These are phyloP conservation scores for Cyberlindnera bimundalis DNA, from an alignment of 805 yeast species.

Conservation along the genomic window DNA sequence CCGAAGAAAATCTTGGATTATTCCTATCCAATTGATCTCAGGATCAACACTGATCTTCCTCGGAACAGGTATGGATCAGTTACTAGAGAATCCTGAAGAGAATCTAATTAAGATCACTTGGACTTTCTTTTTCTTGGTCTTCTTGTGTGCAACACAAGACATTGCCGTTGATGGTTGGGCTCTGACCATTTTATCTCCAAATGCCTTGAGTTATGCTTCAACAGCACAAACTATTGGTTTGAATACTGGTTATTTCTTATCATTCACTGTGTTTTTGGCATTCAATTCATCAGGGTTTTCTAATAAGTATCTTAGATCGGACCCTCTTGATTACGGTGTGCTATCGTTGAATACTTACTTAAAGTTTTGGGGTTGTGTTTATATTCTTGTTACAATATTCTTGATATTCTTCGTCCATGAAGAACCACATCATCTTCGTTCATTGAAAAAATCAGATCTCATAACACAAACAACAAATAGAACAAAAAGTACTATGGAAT, in stretches of 20 bases:
- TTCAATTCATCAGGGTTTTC: slow-evolving; percentile 91
- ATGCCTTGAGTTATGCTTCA: slow-evolving; percentile 84
- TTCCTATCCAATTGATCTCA: slow-evolving; percentile 85
- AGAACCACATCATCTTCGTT: slow-evolving; percentile 52
- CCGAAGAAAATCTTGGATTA: slow-evolving; percentile 88
- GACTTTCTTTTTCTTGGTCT: slow-evolving; percentile 72
- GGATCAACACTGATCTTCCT: slow-evolving; percentile 62
- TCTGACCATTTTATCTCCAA: slow-evolving; percentile 73
- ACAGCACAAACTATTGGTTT: slow-evolving; percentile 97
- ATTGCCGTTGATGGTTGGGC: slow-evolving; percentile 99
- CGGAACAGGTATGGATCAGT: slow-evolving; percentile 53
- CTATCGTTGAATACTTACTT: slow-evolving; percentile 74
- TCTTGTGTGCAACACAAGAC: slow-evolving; percentile 95
- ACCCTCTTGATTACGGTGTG: slow-evolving; percentile 62
- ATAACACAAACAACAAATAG: slow-evolving; percentile 24
- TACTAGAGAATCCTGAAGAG: slow-evolving; percentile 45
- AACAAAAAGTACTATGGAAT: slow-evolving; percentile 20
- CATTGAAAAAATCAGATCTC: slow-evolving; percentile 30
- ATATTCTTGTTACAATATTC: slow-evolving; percentile 60
- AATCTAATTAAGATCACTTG: slow-evolving; percentile 58
- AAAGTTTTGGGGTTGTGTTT: slow-evolving; percentile 71
- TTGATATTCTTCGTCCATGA: slow-evolving; percentile 64
- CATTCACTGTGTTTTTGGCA: slow-evolving; percentile 89
- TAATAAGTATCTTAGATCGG: slow-evolving; percentile 69
- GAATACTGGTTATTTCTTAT: slow-evolving; percentile 86